phyloP scores from a whole-genome alignment of 257 asterid genomes.

The Nyctanthes arbortristis region DNA sequence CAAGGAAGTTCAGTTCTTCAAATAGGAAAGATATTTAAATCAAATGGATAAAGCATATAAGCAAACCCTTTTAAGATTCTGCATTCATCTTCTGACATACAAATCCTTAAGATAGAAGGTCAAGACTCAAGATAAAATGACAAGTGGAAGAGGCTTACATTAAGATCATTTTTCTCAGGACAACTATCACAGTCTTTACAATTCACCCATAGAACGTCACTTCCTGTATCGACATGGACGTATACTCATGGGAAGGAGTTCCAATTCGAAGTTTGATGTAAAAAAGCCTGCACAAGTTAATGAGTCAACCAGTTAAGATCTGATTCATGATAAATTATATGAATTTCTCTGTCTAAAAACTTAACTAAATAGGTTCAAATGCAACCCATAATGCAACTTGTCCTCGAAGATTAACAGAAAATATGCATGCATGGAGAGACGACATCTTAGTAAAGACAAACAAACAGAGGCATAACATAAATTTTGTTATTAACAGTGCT shows the following conservation, averaged over 20 bases:
- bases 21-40: neutral
- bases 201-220: constrained; percentile 66
- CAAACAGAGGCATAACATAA: too few relatives aligned
- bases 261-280: constrained; percentile 57
- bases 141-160: constrained; percentile 30
- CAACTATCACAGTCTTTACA: constrained; percentile 50
- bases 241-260: constrained; percentile 53
- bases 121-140: neutral
- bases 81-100: neutral
- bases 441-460: neutral
- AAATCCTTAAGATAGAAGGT: constrained; percentile 9
- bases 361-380: neutral
- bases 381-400: too few relatives aligned
- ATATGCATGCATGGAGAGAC: too few relatives aligned
- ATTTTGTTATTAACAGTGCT: too few relatives aligned
- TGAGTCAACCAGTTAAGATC: constrained; percentile 12
- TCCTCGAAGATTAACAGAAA: too few relatives aligned
- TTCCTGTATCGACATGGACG: constrained; percentile 73
- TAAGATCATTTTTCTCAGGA: constrained; percentile 54
- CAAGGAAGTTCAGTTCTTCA: neutral
- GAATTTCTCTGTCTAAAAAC: neutral
- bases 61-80: neutral
- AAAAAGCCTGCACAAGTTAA: constrained; percentile 45
- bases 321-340: neutral
- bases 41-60: neutral